Evolutionary conservation across 176 grass and related monocot species (phyloP).

Genomic region (Guadua angustifolia): DNA sequence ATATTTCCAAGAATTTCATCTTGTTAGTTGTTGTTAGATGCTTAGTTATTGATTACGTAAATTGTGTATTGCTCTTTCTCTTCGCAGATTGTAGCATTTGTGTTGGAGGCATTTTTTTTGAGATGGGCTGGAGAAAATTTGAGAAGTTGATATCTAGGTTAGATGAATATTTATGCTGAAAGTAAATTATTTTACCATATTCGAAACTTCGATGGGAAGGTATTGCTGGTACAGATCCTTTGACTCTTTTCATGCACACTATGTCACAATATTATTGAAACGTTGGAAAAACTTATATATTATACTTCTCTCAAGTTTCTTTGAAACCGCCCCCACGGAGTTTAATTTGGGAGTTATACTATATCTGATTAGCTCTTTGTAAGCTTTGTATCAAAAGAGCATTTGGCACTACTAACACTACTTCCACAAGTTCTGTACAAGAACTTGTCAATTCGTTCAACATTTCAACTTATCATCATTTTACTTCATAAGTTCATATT

Average conservation of each 20-base stretch:
- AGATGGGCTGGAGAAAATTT: constrained; percentile 88
- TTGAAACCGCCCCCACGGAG: background rate
- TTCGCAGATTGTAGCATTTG: too few relatives aligned
- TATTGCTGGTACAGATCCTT: background rate
- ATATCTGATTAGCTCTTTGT: background rate
- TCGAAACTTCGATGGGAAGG: background rate
- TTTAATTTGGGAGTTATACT: background rate
- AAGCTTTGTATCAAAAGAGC: too few relatives aligned
- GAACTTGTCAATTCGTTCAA: background rate
- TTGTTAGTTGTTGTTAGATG: too few relatives aligned
- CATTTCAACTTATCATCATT: background rate
- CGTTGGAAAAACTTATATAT: background rate
- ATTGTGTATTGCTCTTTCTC: too few relatives aligned
- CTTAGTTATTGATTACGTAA: too few relatives aligned
- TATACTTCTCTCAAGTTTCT: background rate
- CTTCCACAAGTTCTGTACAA: background rate
- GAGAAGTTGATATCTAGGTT: constrained; percentile 56
- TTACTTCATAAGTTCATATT: background rate
- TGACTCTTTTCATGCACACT: background rate
- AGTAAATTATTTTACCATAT: constrained; percentile 6
- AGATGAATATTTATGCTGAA: constrained; percentile 19
- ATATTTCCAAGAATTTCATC: too few relatives aligned
- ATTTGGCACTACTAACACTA: background rate
- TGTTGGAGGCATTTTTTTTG: constrained; percentile 96
- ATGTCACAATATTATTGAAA: constrained; percentile 22